Base-by-base conservation (phyloP, 1,284 basidiomycete genomes). In the Marasmius oreades region DNA sequence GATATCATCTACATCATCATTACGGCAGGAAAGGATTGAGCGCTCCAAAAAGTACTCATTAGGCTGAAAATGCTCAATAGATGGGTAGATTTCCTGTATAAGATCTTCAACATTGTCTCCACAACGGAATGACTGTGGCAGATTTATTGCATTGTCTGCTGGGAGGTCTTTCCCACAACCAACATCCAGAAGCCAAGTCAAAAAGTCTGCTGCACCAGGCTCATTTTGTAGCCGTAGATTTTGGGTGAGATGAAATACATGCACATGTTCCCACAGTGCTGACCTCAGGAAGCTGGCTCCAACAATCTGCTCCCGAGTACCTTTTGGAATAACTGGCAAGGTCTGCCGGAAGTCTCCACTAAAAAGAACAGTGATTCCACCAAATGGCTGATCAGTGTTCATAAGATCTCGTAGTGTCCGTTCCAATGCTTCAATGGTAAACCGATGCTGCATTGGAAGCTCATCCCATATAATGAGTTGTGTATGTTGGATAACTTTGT, bases 401-500 rank as follows among this genome's bases (percentile, higher is more conserved):
- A 59, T 50, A 8, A 77, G 47, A 46, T 77, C 72, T 11, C 52
- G 22, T 0, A 70, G 36, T 31, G 66, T 67, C 0, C 59, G 28
- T 51, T 77, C 70, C 0, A 76, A 62, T 24, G 70, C 67, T 55
- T 77, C 73, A 26, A 69, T 34, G 0, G 63, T 64, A 59, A 64
- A 42, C 0, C 64, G 56, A 55, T 78, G 62, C 10, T 75, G 71
- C 64, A 72, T 70, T 1, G 61, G 62, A 5, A 67, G 64, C 59
- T 79, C 72, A 68, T 76, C 71, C 71, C 70, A 77, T 7, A 77
- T 75, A 22, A 76, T 71, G 2, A 70, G 52, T 1, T 52, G 33
- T 2, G 69, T 64, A 4, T 43, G 33, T 0, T 57, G 55, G 0
- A 77, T 14, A 1, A 77, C 64, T 1, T 67, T 66, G 20, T 67